Percentiles rank a stretch among this genome's conserved stretches.
Conservation (phyloP, 352 stramenopile genomes). For the Phytopythium sindhum region DNA sequence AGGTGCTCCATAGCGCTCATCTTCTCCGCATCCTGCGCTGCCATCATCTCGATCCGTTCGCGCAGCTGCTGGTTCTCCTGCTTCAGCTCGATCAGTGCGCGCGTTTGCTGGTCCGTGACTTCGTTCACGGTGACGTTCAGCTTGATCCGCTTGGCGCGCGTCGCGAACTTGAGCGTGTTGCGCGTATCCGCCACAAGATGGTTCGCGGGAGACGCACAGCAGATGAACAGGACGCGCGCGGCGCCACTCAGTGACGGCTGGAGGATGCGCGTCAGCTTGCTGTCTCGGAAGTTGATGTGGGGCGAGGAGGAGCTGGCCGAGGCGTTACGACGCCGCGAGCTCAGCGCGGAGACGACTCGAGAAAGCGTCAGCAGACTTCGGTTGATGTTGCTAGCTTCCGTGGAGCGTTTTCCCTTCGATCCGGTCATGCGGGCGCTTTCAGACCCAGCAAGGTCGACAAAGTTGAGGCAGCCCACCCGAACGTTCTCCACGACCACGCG, state of each 20-base stretch:
- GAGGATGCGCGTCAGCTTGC: conserved; percentile 91
- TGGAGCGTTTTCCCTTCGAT: conserved; percentile 48
- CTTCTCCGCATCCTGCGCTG: conserved; percentile 30
- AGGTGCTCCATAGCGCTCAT: conserved; percentile 36
- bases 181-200: conserved; percentile 85
- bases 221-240: conserved; percentile 81
- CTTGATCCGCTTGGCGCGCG: conserved; percentile 84
- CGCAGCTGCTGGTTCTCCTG: conserved; percentile 43
- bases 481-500: conserved; percentile 17
- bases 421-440: conserved; percentile 88
- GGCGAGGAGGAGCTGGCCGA: conserved; percentile 19
- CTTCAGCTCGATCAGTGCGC: conserved; percentile 31
- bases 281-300: conserved; percentile 93
- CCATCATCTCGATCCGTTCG: conserved; percentile 31
- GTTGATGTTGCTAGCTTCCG: conserved; percentile 63
- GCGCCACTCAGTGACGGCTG: conserved; percentile 86
- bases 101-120: conserved; percentile 30
- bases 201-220: conserved; percentile 73
- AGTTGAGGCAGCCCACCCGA: conserved; percentile 68
- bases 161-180: conserved; percentile 91
- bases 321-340: conserved; percentile 68
- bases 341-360: conserved; percentile 89
- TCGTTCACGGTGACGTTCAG: conserved; percentile 40
- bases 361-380: conserved; percentile 73
- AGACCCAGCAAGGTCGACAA: conserved; percentile 91